These are phyloP conservation scores for Ascoidea rubescens DNA, from an alignment of 805 yeast species.

Conservation along the genomic window DNA sequence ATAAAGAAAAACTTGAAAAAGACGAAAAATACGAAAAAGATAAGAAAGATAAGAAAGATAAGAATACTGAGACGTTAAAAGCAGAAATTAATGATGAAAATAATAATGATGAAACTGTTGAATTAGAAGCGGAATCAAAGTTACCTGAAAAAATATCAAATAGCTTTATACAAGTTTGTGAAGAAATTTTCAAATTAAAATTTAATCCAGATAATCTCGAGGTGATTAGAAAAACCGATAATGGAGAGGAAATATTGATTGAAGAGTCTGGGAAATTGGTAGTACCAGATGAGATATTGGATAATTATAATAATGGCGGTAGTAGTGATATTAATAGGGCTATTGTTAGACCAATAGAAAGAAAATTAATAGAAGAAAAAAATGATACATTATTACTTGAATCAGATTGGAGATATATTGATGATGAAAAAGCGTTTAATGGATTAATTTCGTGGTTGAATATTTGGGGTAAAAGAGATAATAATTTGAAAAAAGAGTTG, in stretches of 20 bases:
- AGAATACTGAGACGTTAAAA: slow-evolving; percentile 11
- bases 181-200: slow-evolving; percentile 12
- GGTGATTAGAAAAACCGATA: background rate
- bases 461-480: slow-evolving; percentile 64
- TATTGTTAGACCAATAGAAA: slow-evolving; percentile 20
- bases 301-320: no score
- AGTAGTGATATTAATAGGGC: background rate
- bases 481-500: slow-evolving; percentile 49
- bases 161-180: slow-evolving; percentile 14
- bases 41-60: background rate
- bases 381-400: slow-evolving; percentile 39
- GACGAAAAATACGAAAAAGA: background rate
- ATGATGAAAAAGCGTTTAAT: slow-evolving; percentile 42
- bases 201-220: slow-evolving; percentile 7
- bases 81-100: slow-evolving; percentile 15
- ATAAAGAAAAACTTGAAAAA: background rate
- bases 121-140: slow-evolving; percentile 11
- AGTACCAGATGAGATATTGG: no score
- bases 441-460: slow-evolving; percentile 51
- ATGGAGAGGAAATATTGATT: background rate
- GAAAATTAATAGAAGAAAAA: slow-evolving; percentile 56
- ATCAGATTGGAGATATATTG: slow-evolving; percentile 60
- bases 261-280: background rate
- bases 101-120: slow-evolving; percentile 14
- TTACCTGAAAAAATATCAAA: no score